Conservation (phyloP, 139 green algal genomes). For the Pedinophyceae sp. region DNA sequence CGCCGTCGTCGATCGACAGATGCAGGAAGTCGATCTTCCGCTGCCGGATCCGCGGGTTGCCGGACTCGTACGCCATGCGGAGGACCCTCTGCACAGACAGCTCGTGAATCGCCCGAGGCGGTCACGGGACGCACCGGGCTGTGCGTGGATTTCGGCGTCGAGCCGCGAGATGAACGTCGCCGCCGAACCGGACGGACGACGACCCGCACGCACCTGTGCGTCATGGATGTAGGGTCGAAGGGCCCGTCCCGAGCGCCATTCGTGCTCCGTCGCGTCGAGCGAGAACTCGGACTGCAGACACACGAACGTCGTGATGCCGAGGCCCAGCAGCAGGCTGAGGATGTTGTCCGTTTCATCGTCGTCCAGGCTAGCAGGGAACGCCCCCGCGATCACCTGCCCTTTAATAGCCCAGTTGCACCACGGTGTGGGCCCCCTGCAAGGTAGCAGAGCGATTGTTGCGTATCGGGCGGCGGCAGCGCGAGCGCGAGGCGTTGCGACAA, state of each 20-base stretch:
- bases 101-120: no score
- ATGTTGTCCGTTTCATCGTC: slow-evolving; percentile 53
- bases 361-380: slow-evolving; percentile 44
- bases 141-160: not conserved
- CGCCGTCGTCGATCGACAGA: slow-evolving; percentile 58
- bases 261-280: slow-evolving; percentile 41
- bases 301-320: slow-evolving; percentile 64
- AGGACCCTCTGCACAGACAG: slow-evolving; percentile 50
- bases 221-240: slow-evolving; percentile 70
- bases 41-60: slow-evolving; percentile 31
- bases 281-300: slow-evolving; percentile 68
- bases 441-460: no score
- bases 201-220: no score
- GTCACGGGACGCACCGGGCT: no score
- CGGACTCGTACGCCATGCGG: slow-evolving; percentile 30
- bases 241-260: slow-evolving; percentile 36
- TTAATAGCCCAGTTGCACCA: slow-evolving; percentile 35
- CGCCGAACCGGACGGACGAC: no score
- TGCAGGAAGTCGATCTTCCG: slow-evolving; percentile 65
- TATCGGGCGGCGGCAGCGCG: no score
- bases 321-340: slow-evolving; percentile 46
- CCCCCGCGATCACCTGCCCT: slow-evolving; percentile 31
- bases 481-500: no score
- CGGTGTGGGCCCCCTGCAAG: slow-evolving; percentile 11
- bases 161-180: not conserved